These are phyloP conservation scores for Glarea lozoyensis DNA, from an alignment of 495 filamentous ascomycete species.

Conservation along the genomic window DNA sequence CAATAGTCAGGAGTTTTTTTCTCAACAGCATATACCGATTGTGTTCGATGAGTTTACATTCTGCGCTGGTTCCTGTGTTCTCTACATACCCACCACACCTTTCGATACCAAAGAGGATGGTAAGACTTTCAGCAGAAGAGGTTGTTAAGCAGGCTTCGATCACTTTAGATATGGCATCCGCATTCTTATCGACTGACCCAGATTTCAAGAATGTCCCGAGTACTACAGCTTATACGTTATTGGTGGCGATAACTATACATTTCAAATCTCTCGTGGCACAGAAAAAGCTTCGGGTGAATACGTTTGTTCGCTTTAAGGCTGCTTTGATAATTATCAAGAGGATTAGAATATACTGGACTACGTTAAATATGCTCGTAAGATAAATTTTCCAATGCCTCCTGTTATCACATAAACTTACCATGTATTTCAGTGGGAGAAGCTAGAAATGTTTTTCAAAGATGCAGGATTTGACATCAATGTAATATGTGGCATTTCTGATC, in stretches of 20 bases:
- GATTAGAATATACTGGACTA: slow-evolving; percentile 9
- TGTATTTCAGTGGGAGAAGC: background rate
- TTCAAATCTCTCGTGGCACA: slow-evolving; percentile 13
- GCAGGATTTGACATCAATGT: background rate
- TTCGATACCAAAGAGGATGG: slow-evolving; percentile 5
- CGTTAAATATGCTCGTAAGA: slow-evolving; percentile 7
- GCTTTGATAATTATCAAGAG: slow-evolving; percentile 8
- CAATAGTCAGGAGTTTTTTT: slow-evolving; percentile 3
- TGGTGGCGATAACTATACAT: slow-evolving; percentile 9
- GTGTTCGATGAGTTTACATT: slow-evolving; percentile 10
- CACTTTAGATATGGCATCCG: slow-evolving; percentile 11
- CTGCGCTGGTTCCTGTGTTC: slow-evolving; percentile 11
- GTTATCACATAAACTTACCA: background rate
- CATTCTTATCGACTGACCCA: slow-evolving; percentile 3
- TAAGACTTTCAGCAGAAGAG: slow-evolving; percentile 7
- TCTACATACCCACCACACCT: slow-evolving; percentile 1
- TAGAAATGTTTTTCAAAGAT: background rate
- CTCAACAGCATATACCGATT: slow-evolving; percentile 8
- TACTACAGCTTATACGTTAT: slow-evolving; percentile 8
- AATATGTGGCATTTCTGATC: background rate
- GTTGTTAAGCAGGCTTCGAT: slow-evolving; percentile 3
- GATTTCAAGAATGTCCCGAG: slow-evolving; percentile 8
- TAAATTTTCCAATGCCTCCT: background rate
- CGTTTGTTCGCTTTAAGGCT: slow-evolving; percentile 3
- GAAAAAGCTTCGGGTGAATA: slow-evolving; percentile 1